Base-by-base conservation (phyloP, 2,329 filamentous ascomycete species). In the Stagonosporopsis vannaccii region DNA sequence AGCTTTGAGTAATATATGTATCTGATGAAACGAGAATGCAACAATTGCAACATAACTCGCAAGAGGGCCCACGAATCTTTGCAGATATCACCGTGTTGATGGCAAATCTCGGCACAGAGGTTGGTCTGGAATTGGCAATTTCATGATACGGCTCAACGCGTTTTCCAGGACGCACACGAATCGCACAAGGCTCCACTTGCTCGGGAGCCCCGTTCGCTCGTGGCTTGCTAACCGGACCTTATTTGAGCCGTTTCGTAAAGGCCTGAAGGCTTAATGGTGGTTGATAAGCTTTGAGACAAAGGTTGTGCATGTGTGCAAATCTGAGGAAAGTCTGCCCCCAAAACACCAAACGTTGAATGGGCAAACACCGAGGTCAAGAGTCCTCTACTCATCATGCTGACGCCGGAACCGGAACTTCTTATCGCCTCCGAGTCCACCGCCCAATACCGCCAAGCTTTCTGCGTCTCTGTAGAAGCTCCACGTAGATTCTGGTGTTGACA, bases 161-260 rank as follows among this genome's bases (percentile, higher is more conserved):
- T 28, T 55, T 62, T 60, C 61, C 58, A 56, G 61, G 63, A 59
- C 46, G 30, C 23, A 32, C 59, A 56, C 51, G 61, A 66, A 47
- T 61, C 61, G 57, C 46, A 28, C n/a, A 13, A 47, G 35, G 56
- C 58, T 53, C 63, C 63, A 63, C 61, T 47, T 36, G 35, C 51
- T 48, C 63, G 63, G 61, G 59, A 66, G 57, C 53, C 57, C 61
- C 61, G 63, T 65, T 51, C 37, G 42, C 51, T 55, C 37, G 51
- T 51, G 51, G 46, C 44, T 20, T 32, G 48, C 44, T 58, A 50
- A 42, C 32, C 45, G 51, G 50, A 55, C 37, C 51, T 58, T 54
- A 54, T 54, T 51, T 51, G 50, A 58, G 56, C 46, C 56, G 26
- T 51, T 23, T 46, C 35, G 25, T 41, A 25, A 45, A 42, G 43